phyloP scores from a whole-genome alignment of 441 rosid species.

The Croton laevigatus region DNA sequence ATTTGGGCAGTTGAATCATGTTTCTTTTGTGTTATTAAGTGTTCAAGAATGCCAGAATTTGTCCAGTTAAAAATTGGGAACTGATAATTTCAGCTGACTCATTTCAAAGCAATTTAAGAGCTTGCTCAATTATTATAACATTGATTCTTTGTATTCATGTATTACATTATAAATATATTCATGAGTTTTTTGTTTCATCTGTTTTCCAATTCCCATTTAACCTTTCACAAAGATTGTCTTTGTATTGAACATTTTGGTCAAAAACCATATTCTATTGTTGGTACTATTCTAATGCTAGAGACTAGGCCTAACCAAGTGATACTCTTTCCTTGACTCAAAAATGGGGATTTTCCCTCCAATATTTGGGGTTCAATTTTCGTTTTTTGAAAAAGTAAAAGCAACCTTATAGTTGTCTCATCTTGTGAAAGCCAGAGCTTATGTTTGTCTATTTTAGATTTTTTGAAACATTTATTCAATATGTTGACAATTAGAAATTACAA shows the following conservation, averaged over 20 bases:
- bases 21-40: neutral
- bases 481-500: conserved; percentile 3
- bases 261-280: neutral
- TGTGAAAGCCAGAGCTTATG: neutral
- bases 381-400: neutral
- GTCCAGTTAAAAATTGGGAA: conserved; percentile 2
- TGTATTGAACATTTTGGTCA: neutral
- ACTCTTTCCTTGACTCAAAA: neutral
- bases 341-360: neutral
- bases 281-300: neutral
- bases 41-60: too few species aligned
- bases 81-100: neutral
- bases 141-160: neutral
- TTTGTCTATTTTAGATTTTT: neutral
- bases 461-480: neutral
- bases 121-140: neutral
- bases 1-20: neutral
- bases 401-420: neutral
- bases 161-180: neutral
- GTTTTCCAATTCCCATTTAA: neutral
- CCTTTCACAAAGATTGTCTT: neutral
- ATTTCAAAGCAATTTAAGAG: neutral
- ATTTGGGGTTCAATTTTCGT: neutral
- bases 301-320: neutral
- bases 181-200: neutral